Conservation (phyloP, 495 filamentous ascomycete genomes). For the Extremus antarcticus region DNA sequence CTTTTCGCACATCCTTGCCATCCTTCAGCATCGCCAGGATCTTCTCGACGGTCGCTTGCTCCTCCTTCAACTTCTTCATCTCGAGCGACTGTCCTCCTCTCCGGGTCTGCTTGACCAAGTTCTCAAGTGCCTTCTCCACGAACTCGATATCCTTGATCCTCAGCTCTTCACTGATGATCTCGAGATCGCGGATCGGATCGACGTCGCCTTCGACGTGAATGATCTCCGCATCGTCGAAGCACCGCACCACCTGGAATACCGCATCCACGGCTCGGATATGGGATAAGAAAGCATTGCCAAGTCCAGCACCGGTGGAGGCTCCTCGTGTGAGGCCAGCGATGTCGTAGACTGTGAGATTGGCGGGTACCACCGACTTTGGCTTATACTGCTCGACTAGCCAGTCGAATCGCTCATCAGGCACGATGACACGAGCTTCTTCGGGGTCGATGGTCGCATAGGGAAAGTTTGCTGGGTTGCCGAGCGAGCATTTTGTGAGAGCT, state of each 20-base stretch:
- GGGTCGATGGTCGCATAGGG: constrained; percentile 98
- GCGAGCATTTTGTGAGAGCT: constrained; percentile 92
- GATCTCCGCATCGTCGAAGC: constrained; percentile 98
- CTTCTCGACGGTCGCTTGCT: constrained; percentile 85
- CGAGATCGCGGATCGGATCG: constrained; percentile 82
- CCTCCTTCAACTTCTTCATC: constrained; percentile 95
- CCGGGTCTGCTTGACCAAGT: constrained; percentile 79
- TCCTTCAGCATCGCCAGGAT: constrained; percentile 68
- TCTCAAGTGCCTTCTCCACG: constrained; percentile 85
- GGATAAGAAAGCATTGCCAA: constrained; percentile 96
- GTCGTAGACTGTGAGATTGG: constrained; percentile 97
- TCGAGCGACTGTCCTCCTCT: constrained; percentile 92
- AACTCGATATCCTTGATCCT: constrained; percentile 99
- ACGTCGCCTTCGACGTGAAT: constrained; percentile 99
- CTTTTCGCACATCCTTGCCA: constrained; percentile 86
- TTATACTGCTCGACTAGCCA: constrained; percentile 94
- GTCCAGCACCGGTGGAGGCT: constrained; percentile 91
- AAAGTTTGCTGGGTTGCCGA: constrained; percentile 99
- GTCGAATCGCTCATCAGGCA: constrained; percentile 91
- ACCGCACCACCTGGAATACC: constrained; percentile 98
- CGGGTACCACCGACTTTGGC: constrained; percentile 89
- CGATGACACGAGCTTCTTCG: constrained; percentile 95
- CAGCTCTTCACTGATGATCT: constrained; percentile 94
- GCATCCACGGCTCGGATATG: constrained; percentile 99
- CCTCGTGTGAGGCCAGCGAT: constrained; percentile 95